Evolutionary conservation across 306 rosid genomes (phyloP).

Genomic region (Potentilla sterilis): DNA sequence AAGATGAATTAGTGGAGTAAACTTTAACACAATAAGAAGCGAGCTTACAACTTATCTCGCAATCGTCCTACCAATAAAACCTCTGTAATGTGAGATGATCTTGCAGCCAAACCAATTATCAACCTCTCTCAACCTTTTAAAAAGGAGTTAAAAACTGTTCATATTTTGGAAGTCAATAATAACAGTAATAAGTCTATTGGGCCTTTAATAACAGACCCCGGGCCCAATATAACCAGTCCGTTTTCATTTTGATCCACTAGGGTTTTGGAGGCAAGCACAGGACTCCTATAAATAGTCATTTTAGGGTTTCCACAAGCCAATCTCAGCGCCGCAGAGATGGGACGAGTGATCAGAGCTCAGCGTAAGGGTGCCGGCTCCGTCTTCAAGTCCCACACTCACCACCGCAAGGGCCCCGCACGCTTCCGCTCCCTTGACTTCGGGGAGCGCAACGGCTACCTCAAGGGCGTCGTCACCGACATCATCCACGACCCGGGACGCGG

Average conservation of each 20-base stretch:
- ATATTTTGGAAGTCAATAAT: neutral
- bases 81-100: too few relatives aligned
- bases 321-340: conserved; percentile 11
- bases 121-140: neutral
- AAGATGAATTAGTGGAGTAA: too few relatives aligned
- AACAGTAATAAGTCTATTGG: too few relatives aligned
- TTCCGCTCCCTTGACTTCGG: conserved; percentile 24
- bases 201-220: neutral
- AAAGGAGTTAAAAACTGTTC: neutral
- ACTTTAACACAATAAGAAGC: neutral
- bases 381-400: conserved; percentile 29
- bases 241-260: neutral
- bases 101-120: neutral
- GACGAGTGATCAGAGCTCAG: conserved; percentile 22
- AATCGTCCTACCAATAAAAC: neutral
- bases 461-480: conserved; percentile 28
- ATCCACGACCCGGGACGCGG: conserved; percentile 27
- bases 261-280: neutral
- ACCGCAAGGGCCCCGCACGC: conserved; percentile 25
- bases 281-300: neutral
- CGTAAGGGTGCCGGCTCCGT: conserved; percentile 27
- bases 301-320: neutral
- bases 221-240: neutral
- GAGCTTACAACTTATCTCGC: neutral
- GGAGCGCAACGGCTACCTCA: conserved; percentile 28